phyloP scores from a whole-genome alignment of 257 asterid genomes.

The Voacanga thouarsii region DNA sequence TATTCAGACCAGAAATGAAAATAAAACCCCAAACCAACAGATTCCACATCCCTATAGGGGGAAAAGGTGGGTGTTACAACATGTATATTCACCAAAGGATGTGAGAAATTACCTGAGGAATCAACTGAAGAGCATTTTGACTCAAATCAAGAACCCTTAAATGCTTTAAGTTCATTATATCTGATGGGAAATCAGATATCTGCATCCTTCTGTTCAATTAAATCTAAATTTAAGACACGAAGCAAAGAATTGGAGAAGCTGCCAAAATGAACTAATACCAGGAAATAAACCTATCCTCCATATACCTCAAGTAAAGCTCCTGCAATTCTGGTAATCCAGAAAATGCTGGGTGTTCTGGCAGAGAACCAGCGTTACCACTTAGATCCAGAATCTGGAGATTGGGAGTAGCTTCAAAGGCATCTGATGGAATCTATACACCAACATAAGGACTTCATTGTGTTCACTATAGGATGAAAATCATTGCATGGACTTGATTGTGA shows the following conservation, averaged over 20 bases:
- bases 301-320: constrained; percentile 93
- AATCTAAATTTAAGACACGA: constrained; percentile 25
- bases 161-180: constrained; percentile 52
- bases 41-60: neutral
- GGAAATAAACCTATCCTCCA: constrained; percentile 17
- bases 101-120: constrained; percentile 62
- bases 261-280: constrained; percentile 7
- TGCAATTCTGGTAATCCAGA: constrained; percentile 67
- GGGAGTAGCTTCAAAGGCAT: constrained; percentile 65
- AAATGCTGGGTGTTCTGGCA: constrained; percentile 70
- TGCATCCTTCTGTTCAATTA: constrained; percentile 72
- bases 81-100: neutral
- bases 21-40: neutral
- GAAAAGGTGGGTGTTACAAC: neutral
- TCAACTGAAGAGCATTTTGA: constrained; percentile 68
- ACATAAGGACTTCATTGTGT: neutral
- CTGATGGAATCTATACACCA: constrained; percentile 59
- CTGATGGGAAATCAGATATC: constrained; percentile 63
- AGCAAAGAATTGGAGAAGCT: constrained; percentile 10
- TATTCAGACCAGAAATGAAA: neutral
- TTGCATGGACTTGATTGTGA: neutral
- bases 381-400: constrained; percentile 90
- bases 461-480: neutral
- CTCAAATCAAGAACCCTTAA: constrained; percentile 83
- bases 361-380: constrained; percentile 64